Percentiles rank a stretch among this genome's conserved stretches.
Conservation (phyloP, 371 early-diverging fungal species). For the Apophysomyces ossiformis region DNA sequence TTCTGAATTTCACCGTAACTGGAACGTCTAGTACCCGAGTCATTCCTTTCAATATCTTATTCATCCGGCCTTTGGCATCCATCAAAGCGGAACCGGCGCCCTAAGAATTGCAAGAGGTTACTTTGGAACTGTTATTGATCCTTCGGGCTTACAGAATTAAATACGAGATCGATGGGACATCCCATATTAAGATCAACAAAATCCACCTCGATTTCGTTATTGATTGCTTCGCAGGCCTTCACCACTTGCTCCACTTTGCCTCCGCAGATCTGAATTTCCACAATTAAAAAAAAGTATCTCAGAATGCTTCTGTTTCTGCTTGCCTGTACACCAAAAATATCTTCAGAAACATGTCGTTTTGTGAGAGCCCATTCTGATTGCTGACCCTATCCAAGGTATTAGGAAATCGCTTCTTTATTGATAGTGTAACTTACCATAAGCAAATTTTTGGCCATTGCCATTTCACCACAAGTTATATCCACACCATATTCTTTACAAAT, state of each 20-base stretch:
- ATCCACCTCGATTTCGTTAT: conserved; percentile 74
- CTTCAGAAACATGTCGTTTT: conserved; percentile 86
- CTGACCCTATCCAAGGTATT: conserved; percentile 55
- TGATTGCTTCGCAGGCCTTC: conserved; percentile 74
- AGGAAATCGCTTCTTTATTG: background rate
- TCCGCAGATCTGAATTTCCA: conserved; percentile 59
- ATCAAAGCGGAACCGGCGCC: conserved; percentile 90
- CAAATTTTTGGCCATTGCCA: conserved; percentile 84
- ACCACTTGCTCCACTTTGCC: conserved; percentile 68
- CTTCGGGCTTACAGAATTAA: conserved; percentile 52
- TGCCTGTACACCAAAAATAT: conserved; percentile 91
- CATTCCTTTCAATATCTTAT: conserved; percentile 81
- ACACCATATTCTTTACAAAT: conserved; percentile 93
- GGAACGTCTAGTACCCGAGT: conserved; percentile 73
- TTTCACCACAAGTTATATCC: conserved; percentile 97
- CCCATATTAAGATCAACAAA: conserved; percentile 97
- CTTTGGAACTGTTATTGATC: background rate
- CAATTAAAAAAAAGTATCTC: background rate
- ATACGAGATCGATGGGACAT: conserved; percentile 93
- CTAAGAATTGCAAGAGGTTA: conserved; percentile 23
- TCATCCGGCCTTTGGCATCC: conserved; percentile 67
- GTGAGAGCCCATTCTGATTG: conserved; percentile 88
- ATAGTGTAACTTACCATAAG: conserved; percentile 42
- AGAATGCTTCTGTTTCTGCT: conserved; percentile 13
- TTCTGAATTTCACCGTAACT: conserved; percentile 92